phyloP scores from a whole-genome alignment of 495 filamentous ascomycete species.

The Cercophora newfieldiana region DNA sequence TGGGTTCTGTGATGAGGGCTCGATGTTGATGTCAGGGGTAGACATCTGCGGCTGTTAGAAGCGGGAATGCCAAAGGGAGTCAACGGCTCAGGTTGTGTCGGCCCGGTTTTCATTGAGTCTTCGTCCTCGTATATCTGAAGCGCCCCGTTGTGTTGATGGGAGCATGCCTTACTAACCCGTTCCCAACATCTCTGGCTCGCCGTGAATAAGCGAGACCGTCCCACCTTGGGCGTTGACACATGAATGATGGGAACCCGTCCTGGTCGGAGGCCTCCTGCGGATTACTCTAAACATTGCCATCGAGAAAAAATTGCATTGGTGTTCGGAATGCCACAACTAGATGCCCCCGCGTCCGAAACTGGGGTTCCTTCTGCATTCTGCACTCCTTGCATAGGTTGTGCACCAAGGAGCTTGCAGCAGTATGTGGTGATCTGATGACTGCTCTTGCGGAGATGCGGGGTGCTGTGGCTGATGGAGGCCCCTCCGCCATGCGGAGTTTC shows the following conservation, averaged over 20 bases:
- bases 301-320: not conserved
- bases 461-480: not conserved
- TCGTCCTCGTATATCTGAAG: no score
- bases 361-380: not conserved
- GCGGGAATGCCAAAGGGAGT: no score
- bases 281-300: not conserved
- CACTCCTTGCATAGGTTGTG: not conserved
- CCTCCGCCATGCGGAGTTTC: no score
- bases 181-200: no score
- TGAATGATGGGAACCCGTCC: not conserved
- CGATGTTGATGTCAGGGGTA: not conserved
- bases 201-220: not conserved
- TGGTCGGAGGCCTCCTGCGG: not conserved
- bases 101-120: no score
- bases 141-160: no score
- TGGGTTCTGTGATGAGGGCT: not conserved
- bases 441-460: not conserved
- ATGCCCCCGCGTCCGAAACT: not conserved
- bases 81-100: no score
- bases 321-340: not conserved
- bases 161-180: no score
- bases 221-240: not conserved
- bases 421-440: not conserved
- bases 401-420: no score
- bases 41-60: no score